These are phyloP conservation scores for Scheffersomyces spartinae DNA, from an alignment of 805 yeast genomes.

Conservation along the genomic window DNA sequence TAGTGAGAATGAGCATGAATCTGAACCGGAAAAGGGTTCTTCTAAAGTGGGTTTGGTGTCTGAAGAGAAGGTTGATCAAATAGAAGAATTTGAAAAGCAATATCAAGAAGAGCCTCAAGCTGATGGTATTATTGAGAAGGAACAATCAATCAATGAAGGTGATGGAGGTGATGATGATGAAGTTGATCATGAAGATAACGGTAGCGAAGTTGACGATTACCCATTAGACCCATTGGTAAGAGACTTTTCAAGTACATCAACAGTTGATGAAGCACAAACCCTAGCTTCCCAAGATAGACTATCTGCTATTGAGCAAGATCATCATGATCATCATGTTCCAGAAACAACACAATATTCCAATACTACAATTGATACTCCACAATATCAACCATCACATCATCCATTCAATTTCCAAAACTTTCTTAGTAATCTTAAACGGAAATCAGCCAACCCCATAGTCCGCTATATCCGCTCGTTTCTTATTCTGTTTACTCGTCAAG, in stretches of 20 bases:
- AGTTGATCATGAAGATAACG: conserved; percentile 1
- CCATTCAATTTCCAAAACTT: conserved; percentile 81
- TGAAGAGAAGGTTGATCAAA: conserved; percentile 1
- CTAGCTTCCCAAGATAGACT: background rate
- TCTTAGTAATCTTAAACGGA: conserved; percentile 55
- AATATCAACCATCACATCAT: conserved; percentile 29
- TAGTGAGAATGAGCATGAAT: too few species aligned
- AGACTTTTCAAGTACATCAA: conserved; percentile 1
- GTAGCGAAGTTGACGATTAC: conserved; percentile 1
- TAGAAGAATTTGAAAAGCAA: conserved; percentile 3
- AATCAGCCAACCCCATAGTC: conserved; percentile 80
- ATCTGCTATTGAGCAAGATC: conserved; percentile 4
- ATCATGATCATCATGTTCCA: conserved; percentile 4
- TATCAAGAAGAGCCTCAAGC: conserved; percentile 1
- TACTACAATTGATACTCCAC: conserved; percentile 18
- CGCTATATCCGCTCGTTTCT: conserved; percentile 79
- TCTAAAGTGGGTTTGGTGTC: conserved; percentile 4
- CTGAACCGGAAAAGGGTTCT: conserved; percentile 5
- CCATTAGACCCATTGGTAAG: conserved; percentile 1
- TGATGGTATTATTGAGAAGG: conserved; percentile 1
- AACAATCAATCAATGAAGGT: conserved; percentile 4
- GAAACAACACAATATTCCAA: conserved; percentile 5
- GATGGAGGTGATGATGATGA: conserved; percentile 4
- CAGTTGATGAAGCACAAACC: background rate
- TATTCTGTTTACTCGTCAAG: conserved; percentile 56